Conservation (phyloP, 805 yeast genomes). For the Lachancea thermotolerans region DNA sequence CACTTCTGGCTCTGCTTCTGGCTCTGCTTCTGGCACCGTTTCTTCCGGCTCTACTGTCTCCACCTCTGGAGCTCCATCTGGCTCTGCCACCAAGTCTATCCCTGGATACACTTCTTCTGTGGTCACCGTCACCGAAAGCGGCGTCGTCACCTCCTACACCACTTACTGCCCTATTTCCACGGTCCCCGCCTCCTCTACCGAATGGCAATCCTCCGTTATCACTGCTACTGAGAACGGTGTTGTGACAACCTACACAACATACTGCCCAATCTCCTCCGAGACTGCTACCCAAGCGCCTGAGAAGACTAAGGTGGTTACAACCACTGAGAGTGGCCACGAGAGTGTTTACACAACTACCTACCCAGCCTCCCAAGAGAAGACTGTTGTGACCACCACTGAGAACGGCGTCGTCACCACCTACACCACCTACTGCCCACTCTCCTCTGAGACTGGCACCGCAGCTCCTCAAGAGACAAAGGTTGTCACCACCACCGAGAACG, state of each 20-base stretch:
- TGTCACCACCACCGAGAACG: slow-evolving; percentile 10
- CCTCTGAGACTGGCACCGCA: slow-evolving; percentile 5
- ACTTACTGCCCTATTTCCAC: slow-evolving; percentile 13
- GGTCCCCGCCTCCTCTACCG: neutral
- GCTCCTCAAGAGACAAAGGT: slow-evolving; percentile 5
- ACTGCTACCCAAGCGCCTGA: neutral
- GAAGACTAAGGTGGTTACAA: slow-evolving; percentile 2
- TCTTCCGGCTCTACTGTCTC: neutral
- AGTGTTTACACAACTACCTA: slow-evolving; percentile 1
- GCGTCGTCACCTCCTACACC: slow-evolving; percentile 14
- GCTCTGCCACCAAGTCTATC: slow-evolving; percentile 1
- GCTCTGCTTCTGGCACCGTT: neutral
- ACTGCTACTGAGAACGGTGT: slow-evolving; percentile 7
- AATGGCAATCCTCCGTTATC: slow-evolving; percentile 6
- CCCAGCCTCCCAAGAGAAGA: neutral
- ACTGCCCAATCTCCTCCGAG: slow-evolving; percentile 10
- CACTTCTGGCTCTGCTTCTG: neutral
- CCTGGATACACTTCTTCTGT: slow-evolving; percentile 5
- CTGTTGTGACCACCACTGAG: slow-evolving; percentile 2
- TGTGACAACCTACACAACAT: slow-evolving; percentile 13
- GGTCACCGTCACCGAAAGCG: slow-evolving; percentile 13
- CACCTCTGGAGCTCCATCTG: neutral
- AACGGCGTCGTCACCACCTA: slow-evolving; percentile 10
- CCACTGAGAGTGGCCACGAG: slow-evolving; percentile 3
- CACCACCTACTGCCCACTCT: slow-evolving; percentile 12